Base-by-base conservation (phyloP, 139 green algal species). In the Chlorella sorokiniana region DNA sequence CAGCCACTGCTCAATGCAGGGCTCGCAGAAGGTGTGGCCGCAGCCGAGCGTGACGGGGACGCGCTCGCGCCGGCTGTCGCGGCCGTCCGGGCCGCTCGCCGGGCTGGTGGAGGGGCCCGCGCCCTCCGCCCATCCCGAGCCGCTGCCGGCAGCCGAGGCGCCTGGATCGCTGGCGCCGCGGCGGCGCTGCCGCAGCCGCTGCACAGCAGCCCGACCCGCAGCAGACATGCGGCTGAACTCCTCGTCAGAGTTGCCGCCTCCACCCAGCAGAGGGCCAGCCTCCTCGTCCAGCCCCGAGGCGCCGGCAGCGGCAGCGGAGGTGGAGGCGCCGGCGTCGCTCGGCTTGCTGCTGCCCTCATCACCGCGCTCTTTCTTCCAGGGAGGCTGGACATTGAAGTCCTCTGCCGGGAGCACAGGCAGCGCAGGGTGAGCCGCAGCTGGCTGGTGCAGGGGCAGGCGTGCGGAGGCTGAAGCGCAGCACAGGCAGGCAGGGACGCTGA, bases 11-110 rank as follows among this genome's bases (percentile, higher is more conserved):
- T 74, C 67, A 6, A 74, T 31, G 72, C 89, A 92, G 0, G 81
- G 75, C 72, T 89, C 88, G 73, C 88, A 92, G 61, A 93, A 91
- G n/a, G 82, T 84, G 72, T 93, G 89, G 6, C 89, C 86, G 72
- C 89, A 93, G 31, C 41, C 81, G 31, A 92, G 74, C 27, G 83
- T 87, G 23, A 92, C 52, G 0, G 81, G 69, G 18, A 44, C 35
- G 44, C 62, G 52, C 42, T 52, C 38, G n/a, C 44, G 38, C 5
- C 69, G 18, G 48, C 69, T 37, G 3, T 72, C 63, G 2, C 29
- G 38, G 44, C 25, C 59, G 40, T 8, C 75, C 6, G 37, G 29
- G 75, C 59, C 79, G n/a, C 44, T 45, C 44, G 80, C 78, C 0
- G 54, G 63, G 1, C 48, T 59, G 6, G 69, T 62, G 11, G 69